phyloP scores from a whole-genome alignment of 495 filamentous ascomycete genomes.

The Cudoniella acicularis region DNA sequence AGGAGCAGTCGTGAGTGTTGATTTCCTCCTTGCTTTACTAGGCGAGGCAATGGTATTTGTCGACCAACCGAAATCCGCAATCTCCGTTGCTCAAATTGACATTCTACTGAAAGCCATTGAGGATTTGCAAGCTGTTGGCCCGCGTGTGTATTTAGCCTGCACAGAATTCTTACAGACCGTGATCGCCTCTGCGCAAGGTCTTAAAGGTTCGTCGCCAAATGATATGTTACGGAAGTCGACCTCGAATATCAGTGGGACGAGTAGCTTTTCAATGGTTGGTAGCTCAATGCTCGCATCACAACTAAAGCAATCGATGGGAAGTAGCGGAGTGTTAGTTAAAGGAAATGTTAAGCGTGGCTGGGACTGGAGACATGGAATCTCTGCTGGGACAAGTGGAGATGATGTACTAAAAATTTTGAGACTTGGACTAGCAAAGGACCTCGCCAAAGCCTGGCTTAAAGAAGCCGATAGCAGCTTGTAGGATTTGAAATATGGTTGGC shows the following conservation, averaged over 20 bases:
- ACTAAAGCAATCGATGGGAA: constrained; percentile 50
- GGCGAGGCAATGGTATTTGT: constrained; percentile 75
- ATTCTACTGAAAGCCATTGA: constrained; percentile 75
- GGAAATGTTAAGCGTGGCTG: constrained; percentile 60
- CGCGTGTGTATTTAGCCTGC: constrained; percentile 63
- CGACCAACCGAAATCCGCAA: constrained; percentile 41
- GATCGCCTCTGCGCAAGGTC: constrained; percentile 40
- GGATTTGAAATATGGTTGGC: constrained; percentile 5
- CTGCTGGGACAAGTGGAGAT: constrained; percentile 51
- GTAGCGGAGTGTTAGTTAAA: constrained; percentile 54
- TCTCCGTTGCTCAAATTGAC: constrained; percentile 65
- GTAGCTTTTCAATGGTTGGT: constrained; percentile 66
- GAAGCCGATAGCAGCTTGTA: constrained; percentile 43
- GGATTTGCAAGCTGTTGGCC: constrained; percentile 73
- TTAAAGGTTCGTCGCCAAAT: constrained; percentile 53
- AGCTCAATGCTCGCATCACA: constrained; percentile 68
- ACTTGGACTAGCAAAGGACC: constrained; percentile 66
- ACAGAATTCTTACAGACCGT: constrained; percentile 65
- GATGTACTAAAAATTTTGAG: constrained; percentile 71
- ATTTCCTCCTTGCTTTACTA: constrained; percentile 76
- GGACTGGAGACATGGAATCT: constrained; percentile 76
- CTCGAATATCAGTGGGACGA: constrained; percentile 49
- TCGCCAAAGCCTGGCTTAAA: constrained; percentile 58
- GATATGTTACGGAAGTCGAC: constrained; percentile 66
- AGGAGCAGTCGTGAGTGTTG: constrained; percentile 77